Evolutionary conservation across 805 yeast genomes (phyloP), one percentile per base, ranked within the genome.

Genomic region (Jamesozyma gamospora): DNA sequence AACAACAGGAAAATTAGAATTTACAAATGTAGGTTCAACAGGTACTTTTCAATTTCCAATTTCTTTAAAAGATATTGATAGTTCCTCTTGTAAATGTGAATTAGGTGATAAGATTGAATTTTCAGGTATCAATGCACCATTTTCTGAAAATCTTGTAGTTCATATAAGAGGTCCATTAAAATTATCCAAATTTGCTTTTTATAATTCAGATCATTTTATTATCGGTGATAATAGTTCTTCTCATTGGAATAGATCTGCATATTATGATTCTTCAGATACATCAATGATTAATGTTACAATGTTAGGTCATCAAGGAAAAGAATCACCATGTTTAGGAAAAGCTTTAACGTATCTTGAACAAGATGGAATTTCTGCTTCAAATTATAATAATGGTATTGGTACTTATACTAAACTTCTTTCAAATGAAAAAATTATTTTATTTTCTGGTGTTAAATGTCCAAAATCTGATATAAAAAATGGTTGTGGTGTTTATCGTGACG

Each of bases 91-190:
- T 25, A 25, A 11, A 8, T 25, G 27, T 11, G 11, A 25, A 25
- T 25, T 25, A 25, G 7, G 10, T 8, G 10, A 25, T 8, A 7
- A 7, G 11, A 7, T 8, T 25, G 7, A 7, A 8, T 52, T 54
- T 32, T 55, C 66, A 11, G 87, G 87, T 16, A 34, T 74, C 5
- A 77, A 77, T 52, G 64, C 84, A 10, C 88, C 88, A 2, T 49
- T 79, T 25, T 60, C 76, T 48, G 76, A 68, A 40, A 82, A 74
- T 47, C 64, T 81, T 9, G 75, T 84, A 1, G 85, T 81, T 8
- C 87, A 81, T 53, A 70, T 81, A 54, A 70, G 87, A 58, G 88
- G 88, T 15, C 88, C 88, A 3, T 56, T 80, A 44, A 58, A 65
- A 7, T 64, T 81, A 48, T 62, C 60, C 41, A 65, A 71, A 47